Base-by-base conservation (phyloP, 768 basidiomycete genomes). In the Lyophyllum shimeji region DNA sequence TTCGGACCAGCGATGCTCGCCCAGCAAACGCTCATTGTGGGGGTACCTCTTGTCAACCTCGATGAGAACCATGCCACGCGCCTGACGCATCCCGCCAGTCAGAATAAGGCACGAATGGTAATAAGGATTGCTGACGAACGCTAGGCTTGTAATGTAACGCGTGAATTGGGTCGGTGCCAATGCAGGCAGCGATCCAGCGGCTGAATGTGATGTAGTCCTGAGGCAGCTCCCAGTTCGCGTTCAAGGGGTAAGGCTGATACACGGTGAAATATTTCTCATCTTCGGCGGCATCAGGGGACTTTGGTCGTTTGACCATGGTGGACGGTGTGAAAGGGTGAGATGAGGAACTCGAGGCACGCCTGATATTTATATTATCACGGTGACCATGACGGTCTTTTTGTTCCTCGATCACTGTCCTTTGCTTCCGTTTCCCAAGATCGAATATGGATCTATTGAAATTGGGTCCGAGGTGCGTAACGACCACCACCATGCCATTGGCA, bases 1-100 rank as follows among this genome's bases (percentile, higher is more conserved):
- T 27, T 79, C 71, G 18, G 50, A 52, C 81, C 81, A 83, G 15
- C 71, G 69, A 57, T 84, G 82, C 60, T 81, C 80, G 52, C 82
- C 82, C 1, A 84, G 67, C 13, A 84, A 59, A 13, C 64, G 63
- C 21, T 72, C 66, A 17, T 71, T 69, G 43, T 72, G 63, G 17
- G 60, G 61, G 48, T 70, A 77, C 3, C 62, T 60, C 53, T 75
- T 75, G 31, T 75, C 71, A 55, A 84, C 65, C 56, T 83, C 80
- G 21, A 82, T 63, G 8, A 82, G 62, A n/a, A 82, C 75, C 71
- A 78, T 80, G 4, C 75, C 76, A 24, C 74, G 71, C 21, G 77
- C 72, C 77, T 78, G 59, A 15, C 46, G 40, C 25, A 44, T 43
- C 18, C 25, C 52, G 34, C 33, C 17, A 27, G 51, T 62, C 20